A percentile compares a stretch with the other conserved stretches of the same genome.
Evolutionary conservation across 208 protist species (phyloP).

Genomic region (Trypanosoma vivax): DNA sequence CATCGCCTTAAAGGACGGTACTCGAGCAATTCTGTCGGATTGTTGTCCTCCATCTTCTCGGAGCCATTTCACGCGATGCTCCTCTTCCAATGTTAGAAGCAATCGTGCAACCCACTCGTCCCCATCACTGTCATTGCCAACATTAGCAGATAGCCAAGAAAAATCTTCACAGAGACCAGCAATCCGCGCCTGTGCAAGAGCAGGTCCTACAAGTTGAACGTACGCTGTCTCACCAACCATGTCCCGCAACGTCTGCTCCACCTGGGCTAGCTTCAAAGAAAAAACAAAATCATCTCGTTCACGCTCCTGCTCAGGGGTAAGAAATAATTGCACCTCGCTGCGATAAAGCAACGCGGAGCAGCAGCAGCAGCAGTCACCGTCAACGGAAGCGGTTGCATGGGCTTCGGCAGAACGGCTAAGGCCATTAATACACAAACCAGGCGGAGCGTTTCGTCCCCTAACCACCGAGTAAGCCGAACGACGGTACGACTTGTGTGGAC

Average conservation of each 20-base stretch:
- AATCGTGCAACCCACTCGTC: slow-evolving; percentile 29
- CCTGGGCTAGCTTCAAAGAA: slow-evolving; percentile 45
- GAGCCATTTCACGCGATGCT: slow-evolving; percentile 69
- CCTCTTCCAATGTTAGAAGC: slow-evolving; percentile 63
- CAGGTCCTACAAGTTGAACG: slow-evolving; percentile 22
- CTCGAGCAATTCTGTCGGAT: slow-evolving; percentile 34
- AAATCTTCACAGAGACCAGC: slow-evolving; percentile 34
- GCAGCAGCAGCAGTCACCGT: slow-evolving; percentile 22
- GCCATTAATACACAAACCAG: slow-evolving; percentile 31
- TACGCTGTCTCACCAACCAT: slow-evolving; percentile 17
- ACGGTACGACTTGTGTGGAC: slow-evolving; percentile 6
- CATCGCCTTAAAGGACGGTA: slow-evolving; percentile 69
- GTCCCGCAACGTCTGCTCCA: slow-evolving; percentile 17
- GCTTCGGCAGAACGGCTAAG: slow-evolving; percentile 18
- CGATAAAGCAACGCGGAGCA: slow-evolving; percentile 30
- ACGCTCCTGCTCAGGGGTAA: slow-evolving; percentile 20
- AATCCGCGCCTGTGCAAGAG: slow-evolving; percentile 10
- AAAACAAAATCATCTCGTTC: slow-evolving; percentile 55
- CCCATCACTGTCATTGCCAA: neutral
- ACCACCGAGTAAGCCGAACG: slow-evolving; percentile 72
- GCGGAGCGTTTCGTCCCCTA: slow-evolving; percentile 27
- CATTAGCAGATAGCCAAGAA: slow-evolving; percentile 1
- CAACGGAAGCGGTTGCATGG: neutral
- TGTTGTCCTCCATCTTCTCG: slow-evolving; percentile 47
- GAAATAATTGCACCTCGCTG: neutral